Evolutionary conservation across 2,329 filamentous ascomycete genomes (phyloP).

Genomic region (Claviceps sp.): DNA sequence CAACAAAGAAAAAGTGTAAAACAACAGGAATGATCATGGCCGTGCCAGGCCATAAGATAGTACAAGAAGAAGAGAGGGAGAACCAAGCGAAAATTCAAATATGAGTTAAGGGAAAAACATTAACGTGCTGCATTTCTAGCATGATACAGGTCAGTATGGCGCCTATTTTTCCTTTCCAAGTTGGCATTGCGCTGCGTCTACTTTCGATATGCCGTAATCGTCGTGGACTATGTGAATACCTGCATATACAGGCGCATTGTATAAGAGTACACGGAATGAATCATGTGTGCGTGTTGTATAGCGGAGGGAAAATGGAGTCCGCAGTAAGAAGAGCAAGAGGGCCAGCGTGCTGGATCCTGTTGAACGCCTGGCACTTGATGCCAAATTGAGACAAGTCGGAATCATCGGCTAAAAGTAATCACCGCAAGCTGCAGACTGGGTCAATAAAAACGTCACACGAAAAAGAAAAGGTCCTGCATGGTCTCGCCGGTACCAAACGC

Average conservation of each 20-base stretch:
- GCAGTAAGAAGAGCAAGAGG: not conserved
- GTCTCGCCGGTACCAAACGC: not conserved
- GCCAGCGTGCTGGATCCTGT: constrained; percentile 1
- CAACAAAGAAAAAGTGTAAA: not conserved
- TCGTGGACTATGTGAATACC: not conserved
- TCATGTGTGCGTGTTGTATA: not conserved
- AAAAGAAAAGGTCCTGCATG: not conserved
- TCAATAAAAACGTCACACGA: not conserved
- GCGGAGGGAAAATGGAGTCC: not conserved
- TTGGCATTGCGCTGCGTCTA: not conserved
- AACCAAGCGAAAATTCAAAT: not conserved
- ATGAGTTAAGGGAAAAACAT: not conserved
- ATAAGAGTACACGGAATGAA: not conserved
- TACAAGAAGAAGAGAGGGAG: not conserved
- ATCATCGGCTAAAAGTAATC: constrained; percentile 34
- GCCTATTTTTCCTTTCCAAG: not conserved
- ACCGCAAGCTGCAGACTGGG: constrained; percentile 27
- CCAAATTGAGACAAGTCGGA: not conserved
- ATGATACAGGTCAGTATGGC: not conserved
- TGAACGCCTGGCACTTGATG: not conserved
- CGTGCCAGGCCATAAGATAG: not conserved
- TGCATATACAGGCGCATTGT: not conserved
- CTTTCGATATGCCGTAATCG: not conserved
- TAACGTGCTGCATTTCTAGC: not conserved
- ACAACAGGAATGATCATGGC: not conserved